Percentiles rank a stretch among this genome's conserved stretches.
Evolutionary conservation across 768 basidiomycete species (phyloP).

Genomic region (Hydnum rufescens): DNA sequence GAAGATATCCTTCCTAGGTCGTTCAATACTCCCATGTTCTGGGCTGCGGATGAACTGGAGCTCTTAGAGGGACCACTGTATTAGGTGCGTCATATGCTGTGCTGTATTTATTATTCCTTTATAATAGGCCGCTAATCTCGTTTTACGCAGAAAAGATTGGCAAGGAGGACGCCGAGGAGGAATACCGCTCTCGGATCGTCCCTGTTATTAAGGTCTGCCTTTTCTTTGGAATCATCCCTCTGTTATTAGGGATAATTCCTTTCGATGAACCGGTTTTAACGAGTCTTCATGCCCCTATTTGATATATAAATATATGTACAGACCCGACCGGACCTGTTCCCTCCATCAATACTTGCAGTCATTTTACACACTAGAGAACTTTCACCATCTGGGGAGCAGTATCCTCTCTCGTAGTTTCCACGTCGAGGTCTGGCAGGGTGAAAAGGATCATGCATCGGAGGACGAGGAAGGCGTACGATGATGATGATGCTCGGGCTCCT

Average conservation of each 20-base stretch:
- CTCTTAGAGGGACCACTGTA: constrained; percentile 76
- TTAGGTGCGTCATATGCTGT: constrained; percentile 31
- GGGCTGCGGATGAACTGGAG: constrained; percentile 49
- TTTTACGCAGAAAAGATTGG: constrained; percentile 58
- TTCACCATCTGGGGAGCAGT: constrained; percentile 78
- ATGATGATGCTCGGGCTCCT: too few species aligned
- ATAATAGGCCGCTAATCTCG: not conserved
- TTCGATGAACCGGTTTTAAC: too few species aligned
- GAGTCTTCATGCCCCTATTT: too few species aligned
- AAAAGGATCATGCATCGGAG: not conserved
- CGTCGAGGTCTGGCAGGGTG: constrained; percentile 36
- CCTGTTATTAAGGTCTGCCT: constrained; percentile 47
- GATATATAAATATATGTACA: constrained; percentile 16
- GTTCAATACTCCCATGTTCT: constrained; percentile 93
- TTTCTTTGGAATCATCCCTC: too few species aligned
- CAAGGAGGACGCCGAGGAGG: constrained; percentile 55
- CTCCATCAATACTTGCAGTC: constrained; percentile 22
- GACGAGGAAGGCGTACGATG: too few species aligned
- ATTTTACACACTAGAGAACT: constrained; percentile 49
- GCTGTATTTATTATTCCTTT: not conserved
- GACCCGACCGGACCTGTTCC: constrained; percentile 59
- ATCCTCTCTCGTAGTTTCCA: constrained; percentile 87
- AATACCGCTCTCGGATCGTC: constrained; percentile 43
- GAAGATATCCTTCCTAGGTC: constrained; percentile 30
- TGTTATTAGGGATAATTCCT: too few species aligned